Evolutionary conservation across 164 flowering plant species (phyloP), one percentile per base, ranked within the genome.

Genomic region (Annona cherimola): DNA sequence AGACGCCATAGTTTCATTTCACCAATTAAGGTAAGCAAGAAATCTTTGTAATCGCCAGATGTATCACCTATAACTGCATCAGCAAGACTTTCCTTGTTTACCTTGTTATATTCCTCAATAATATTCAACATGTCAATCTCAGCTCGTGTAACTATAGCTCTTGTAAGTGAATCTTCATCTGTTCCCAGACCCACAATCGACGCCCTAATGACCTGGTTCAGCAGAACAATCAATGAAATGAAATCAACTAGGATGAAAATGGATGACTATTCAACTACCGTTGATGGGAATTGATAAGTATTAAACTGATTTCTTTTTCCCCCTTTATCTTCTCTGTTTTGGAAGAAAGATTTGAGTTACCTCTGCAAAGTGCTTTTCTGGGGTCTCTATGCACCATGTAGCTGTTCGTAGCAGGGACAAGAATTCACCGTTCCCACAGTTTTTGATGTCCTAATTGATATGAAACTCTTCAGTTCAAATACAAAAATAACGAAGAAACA

Each of bases 351-450:
- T 59, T 7, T 4, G 60, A 63, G 71, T 63, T 65, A 89, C 97
- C 96, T 90, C 79, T 9, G 94, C 94, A 61, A 89, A 92, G 81
- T 90, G 89, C 61, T 82, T 86, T 68, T 87, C 91, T 1, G 98
- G 96, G 73, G 81, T 50, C 12, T 86, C 87, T 26, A 90, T 79
- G 85, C 98, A 92, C 79, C 70, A 68, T 66, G 88, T 70, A 5
- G 78, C 86, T 64, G 81, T 65, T 74, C 46, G 79, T 80, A 92
- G 63, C 5, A 87, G 65, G 68, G 83, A 70, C 69, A 73, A 84
- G 71, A 89, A 69, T 59, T 88, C 82, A 1, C 86, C 79, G 5
- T 76, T 77, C 42, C 86, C 81, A 61, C 82, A 81, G 9, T 62
- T 76, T 79, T 78, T 77, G 50, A 90, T 82, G 64, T 83, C 92